Conservation (phyloP, 1,284 basidiomycete species). For the Moniliophthora roreri region DNA sequence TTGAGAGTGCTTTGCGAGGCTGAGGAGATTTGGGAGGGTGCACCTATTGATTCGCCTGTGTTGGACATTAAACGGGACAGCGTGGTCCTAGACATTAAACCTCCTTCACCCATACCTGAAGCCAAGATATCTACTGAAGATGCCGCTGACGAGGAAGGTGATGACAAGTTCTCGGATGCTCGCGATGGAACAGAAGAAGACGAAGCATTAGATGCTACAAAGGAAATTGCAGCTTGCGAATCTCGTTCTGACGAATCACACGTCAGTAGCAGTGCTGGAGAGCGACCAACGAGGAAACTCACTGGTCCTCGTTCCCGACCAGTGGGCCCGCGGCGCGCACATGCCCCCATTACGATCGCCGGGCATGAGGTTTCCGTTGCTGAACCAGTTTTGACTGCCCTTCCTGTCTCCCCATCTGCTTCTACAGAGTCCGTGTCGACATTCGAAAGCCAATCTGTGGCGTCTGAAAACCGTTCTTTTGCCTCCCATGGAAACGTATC, state of each 20-base stretch:
- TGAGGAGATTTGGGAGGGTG: constrained; percentile 59
- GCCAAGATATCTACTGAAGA: background rate
- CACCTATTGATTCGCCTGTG: constrained; percentile 28
- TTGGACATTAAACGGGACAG: constrained; percentile 43
- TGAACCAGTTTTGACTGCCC: background rate
- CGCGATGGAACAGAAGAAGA: background rate
- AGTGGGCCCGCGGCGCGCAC: constrained; percentile 14
- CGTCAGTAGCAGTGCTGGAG: background rate
- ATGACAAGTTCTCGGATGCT: constrained; percentile 4
- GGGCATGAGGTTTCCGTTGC: background rate
- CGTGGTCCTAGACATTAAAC: constrained; percentile 28
- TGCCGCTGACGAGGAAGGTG: constrained; percentile 1
- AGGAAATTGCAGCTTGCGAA: background rate
- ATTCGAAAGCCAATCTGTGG: constrained; percentile 31
- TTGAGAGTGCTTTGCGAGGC: constrained; percentile 73
- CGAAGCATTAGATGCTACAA: background rate
- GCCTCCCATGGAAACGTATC: constrained; percentile 12
- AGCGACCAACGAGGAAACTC: background rate
- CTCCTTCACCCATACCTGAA: constrained; percentile 1
- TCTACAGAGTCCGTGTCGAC: constrained; percentile 33
- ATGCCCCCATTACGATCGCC: constrained; percentile 4
- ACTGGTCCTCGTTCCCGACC: constrained; percentile 10
- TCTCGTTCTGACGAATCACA: background rate
- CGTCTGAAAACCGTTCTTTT: constrained; percentile 6
- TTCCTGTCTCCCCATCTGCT: constrained; percentile 12